These are phyloP conservation scores for Paraleonurus japonicus DNA, from an alignment of 257 asterid genomes.

Conservation along the genomic window DNA sequence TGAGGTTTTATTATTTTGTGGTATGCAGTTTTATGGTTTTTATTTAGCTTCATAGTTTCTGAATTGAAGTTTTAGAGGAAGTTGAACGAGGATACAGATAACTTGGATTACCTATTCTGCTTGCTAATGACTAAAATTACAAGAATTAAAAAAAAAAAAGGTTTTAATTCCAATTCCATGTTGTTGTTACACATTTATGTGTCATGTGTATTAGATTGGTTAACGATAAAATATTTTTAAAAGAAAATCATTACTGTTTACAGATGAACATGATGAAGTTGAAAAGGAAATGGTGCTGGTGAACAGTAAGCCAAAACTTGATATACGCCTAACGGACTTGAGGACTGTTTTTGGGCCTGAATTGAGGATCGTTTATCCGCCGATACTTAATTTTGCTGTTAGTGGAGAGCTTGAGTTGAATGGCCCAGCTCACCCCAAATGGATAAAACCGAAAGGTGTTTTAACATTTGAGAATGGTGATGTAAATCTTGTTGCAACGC, in stretches of 20 bases:
- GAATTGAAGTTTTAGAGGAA: not conserved
- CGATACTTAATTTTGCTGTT: conserved; percentile 94
- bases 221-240: not conserved
- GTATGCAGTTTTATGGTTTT: not conserved
- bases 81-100: not conserved
- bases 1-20: not conserved
- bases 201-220: conserved; percentile 1
- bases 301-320: conserved; percentile 77
- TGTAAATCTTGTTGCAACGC: conserved; percentile 98
- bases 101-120: not conserved
- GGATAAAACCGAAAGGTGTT: conserved; percentile 90
- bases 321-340: conserved; percentile 76
- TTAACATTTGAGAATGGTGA: conserved; percentile 92
- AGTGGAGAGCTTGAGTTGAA: conserved; percentile 97
- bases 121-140: not conserved
- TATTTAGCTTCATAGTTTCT: not conserved
- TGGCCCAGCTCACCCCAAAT: conserved; percentile 90
- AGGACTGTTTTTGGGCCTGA: conserved; percentile 92
- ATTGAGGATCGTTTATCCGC: conserved; percentile 84
- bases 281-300: conserved; percentile 74
- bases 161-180: not conserved
- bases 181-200: not conserved
- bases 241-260: conserved; percentile 21
- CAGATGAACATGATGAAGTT: conserved; percentile 76
- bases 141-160: not conserved